Percentiles rank a stretch among this genome's conserved stretches.
These are phyloP conservation scores for Begonia masoniana DNA, from an alignment of 306 rosid genomes.

Conservation along the genomic window DNA sequence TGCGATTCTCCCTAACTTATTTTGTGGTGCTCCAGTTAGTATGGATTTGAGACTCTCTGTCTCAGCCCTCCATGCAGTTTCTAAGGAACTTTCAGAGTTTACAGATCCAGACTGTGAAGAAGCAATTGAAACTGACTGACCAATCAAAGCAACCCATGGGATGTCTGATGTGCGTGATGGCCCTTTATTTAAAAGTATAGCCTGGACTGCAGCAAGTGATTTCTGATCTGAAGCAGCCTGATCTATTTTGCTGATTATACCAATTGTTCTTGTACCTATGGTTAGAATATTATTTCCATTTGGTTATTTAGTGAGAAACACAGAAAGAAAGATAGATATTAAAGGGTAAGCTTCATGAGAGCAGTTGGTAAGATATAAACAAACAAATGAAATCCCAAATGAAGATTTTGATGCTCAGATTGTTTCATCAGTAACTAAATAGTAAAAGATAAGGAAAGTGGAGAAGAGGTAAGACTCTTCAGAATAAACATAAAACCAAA, in stretches of 20 bases:
- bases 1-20: slow-evolving; percentile 89
- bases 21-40: slow-evolving; percentile 84
- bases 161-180: slow-evolving; percentile 76
- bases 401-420: too few relatives aligned
- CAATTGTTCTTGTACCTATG: slow-evolving; percentile 84
- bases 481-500: too few relatives aligned
- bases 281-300: slow-evolving; percentile 8
- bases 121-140: slow-evolving; percentile 91
- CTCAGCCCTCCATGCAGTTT: slow-evolving; percentile 99
- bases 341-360: slow-evolving; percentile 1
- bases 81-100: slow-evolving; percentile 82
- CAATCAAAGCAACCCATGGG: slow-evolving; percentile 93
- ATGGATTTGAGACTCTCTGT: slow-evolving; percentile 92
- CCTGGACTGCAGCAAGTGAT: slow-evolving; percentile 90
- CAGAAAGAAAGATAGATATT: neutral
- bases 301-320: slow-evolving; percentile 11
- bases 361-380: too few relatives aligned
- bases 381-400: too few relatives aligned
- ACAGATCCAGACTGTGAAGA: slow-evolving; percentile 87
- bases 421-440: too few relatives aligned
- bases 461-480: too few relatives aligned
- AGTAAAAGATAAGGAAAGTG: too few relatives aligned
- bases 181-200: slow-evolving; percentile 82
- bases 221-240: slow-evolving; percentile 90
- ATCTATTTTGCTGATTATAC: slow-evolving; percentile 84